Conservation (phyloP, 2,329 filamentous ascomycete species). For the Tolypocladium cylindrosporum region DNA sequence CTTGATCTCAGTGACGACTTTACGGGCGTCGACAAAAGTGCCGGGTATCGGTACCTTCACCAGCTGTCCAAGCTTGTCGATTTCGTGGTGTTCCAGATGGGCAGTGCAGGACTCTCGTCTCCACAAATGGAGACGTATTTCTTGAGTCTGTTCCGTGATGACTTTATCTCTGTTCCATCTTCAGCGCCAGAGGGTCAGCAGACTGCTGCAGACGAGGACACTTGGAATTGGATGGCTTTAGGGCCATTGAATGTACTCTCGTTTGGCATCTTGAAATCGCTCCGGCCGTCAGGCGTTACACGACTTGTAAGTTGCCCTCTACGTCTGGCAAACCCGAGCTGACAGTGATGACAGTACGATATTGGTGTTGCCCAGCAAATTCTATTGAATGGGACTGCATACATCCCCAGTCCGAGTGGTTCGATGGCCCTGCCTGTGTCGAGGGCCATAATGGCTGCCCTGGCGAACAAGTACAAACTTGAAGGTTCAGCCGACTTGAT, state of each 20-base stretch:
- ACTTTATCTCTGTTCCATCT: slow-evolving; percentile 12
- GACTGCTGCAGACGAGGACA: not conserved
- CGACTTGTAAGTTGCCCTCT: slow-evolving; percentile 19
- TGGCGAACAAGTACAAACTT: slow-evolving; percentile 35
- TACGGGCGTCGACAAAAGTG: slow-evolving; percentile 11
- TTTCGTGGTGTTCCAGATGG: slow-evolving; percentile 26
- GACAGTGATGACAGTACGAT: slow-evolving; percentile 19
- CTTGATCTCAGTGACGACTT: slow-evolving; percentile 24
- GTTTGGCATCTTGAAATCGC: slow-evolving; percentile 26
- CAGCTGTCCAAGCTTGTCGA: slow-evolving; percentile 24
- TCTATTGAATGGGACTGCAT: slow-evolving; percentile 16
- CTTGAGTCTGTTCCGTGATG: slow-evolving; percentile 26
- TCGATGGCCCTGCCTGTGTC: slow-evolving; percentile 15
- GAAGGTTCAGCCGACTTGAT: slow-evolving; percentile 19
- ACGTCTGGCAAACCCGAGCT: slow-evolving; percentile 1
- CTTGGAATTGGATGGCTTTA: slow-evolving; percentile 22
- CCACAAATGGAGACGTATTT: slow-evolving; percentile 22
- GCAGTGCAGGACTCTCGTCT: slow-evolving; percentile 23
- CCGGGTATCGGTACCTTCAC: slow-evolving; percentile 25
- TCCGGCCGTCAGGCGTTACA: slow-evolving; percentile 22
- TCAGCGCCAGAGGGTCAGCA: slow-evolving; percentile 3
- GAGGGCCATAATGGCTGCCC: slow-evolving; percentile 26
- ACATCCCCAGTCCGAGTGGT: slow-evolving; percentile 2
- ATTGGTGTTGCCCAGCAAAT: slow-evolving; percentile 24
- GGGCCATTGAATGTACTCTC: slow-evolving; percentile 23